Evolutionary conservation across 805 yeast genomes (phyloP).

Genomic region (Candida anglica): DNA sequence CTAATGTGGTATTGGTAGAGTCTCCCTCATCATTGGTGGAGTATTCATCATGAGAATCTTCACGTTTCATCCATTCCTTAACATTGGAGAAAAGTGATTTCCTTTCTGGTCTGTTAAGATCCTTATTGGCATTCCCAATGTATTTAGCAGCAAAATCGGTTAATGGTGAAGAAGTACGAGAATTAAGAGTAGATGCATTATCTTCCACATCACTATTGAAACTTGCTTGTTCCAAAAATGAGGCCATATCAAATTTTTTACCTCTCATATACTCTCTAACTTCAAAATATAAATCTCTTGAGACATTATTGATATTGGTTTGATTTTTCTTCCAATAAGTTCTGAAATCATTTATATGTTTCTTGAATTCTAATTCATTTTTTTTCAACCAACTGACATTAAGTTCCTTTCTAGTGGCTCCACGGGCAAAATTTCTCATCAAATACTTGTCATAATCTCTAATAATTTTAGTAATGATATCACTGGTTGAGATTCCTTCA

Average conservation of each 20-base stretch:
- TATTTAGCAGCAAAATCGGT: slow-evolving; percentile 63
- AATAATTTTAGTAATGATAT: slow-evolving; percentile 90
- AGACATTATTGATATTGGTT: slow-evolving; percentile 61
- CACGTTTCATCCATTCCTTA: slow-evolving; percentile 38
- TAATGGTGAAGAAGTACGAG: slow-evolving; percentile 48
- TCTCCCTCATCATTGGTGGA: slow-evolving; percentile 1
- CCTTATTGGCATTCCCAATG: slow-evolving; percentile 51
- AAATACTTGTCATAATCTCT: slow-evolving; percentile 94
- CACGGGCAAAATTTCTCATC: slow-evolving; percentile 96
- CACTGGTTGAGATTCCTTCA: slow-evolving; percentile 93
- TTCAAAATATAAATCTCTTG: slow-evolving; percentile 81
- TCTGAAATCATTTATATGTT: slow-evolving; percentile 84
- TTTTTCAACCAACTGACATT: slow-evolving; percentile 97
- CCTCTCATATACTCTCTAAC: slow-evolving; percentile 68
- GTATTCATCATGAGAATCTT: slow-evolving; percentile 28
- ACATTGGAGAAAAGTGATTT: slow-evolving; percentile 36
- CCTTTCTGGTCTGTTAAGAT: slow-evolving; percentile 22
- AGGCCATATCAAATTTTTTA: slow-evolving; percentile 30
- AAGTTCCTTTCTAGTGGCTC: slow-evolving; percentile 93
- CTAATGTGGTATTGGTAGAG: no score
- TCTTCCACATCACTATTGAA: slow-evolving; percentile 27
- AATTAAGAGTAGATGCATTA: slow-evolving; percentile 7
- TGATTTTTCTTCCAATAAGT: slow-evolving; percentile 79
- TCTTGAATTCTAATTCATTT: slow-evolving; percentile 90
- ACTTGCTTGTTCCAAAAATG: slow-evolving; percentile 20